Base-by-base conservation (phyloP, 805 yeast species). In the Candida hungchunana region DNA sequence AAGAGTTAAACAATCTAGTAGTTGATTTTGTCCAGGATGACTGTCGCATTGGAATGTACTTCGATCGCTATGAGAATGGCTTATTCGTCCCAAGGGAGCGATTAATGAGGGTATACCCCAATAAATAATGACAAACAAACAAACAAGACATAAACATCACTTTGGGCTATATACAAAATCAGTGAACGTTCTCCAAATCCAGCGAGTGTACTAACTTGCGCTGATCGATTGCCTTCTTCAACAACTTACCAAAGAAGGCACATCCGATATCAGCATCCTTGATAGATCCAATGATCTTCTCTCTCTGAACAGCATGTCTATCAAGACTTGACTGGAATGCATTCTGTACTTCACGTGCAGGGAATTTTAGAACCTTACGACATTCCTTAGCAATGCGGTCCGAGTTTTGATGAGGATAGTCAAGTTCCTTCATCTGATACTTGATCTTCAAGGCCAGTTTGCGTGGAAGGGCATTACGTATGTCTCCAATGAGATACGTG, bases 391-490 rank as follows among this genome's bases (percentile, higher is more conserved):
- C 69, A 7, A 93, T 74, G 42, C 98, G 70, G 31, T 71, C 73
- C 1, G 96, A 78, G 55, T 89, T 90, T 29, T 67, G 50, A 48
- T 83, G 93, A 10, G 84, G 78, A 51, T 88, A 93, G 42, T 89
- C 96, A 47, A 78, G 60, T 12, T 72, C 74, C 27, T 67, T 67
- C 22, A 93, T 65, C 50, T 81, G 82, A 6, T 54, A 54, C 44
- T 73, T 74, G 46, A 90, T 73, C 58, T 83, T 86, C 31, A 71
- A 67, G 0, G 93, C 87, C 40, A 87, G 71, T 39, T 88, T 88
- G 46, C 87, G 68, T 14, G 96, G 94, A 49, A 86, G 77, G 0
- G 97, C 95, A 49, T 82, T 75, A 3, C 97, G 97, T 11, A 94
- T 76, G 58, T 93, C 97, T 40, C 70, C 67, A 14, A 87, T 63